Evolutionary conservation across 495 filamentous ascomycete species (phyloP), one percentile per base, ranked within the genome.

Genomic region (Penicillium roqueforti): DNA sequence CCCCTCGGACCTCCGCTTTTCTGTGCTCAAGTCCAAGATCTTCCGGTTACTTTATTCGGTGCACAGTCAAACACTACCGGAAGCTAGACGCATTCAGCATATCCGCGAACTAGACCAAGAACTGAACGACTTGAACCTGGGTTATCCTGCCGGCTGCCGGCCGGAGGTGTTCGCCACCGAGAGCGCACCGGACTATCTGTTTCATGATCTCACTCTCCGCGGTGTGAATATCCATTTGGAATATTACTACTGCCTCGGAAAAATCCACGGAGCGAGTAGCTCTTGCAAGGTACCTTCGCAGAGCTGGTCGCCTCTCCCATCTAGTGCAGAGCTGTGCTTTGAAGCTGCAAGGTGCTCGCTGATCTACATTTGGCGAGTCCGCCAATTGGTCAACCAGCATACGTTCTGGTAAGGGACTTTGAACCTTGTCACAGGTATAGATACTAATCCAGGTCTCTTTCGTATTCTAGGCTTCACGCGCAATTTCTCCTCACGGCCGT

Each of bases 1-100:
- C 11, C 62, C 70, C 0, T 65, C 65, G 0, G 69, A 71, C 47
- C 51, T 69, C 11, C 66, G 64, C 4, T 53, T 71, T 4, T 32
- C 47, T 11, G 3, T 71, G 6, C 55, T 71, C n/a, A 66, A 69
- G 54, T 61, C 66, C 11, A 66, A 63, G 29, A 61, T 69, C n/a
- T 63, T 65, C 28, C 42, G 40, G 0, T 46, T 60, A 0, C 62
- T 71, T 0, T 66, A 69, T 44, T 69, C 64, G 2, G 40, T 40
- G 7, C 28, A 59, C 3, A 54, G 50, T 19, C 47, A 32, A 9
- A 18, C 31, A 3, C 55, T 57, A 6, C 56, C 62, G 1, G 61
- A 66, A 40, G 59, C 65, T 10, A 39, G 54, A 18, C 44, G 57
- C 8, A 53, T 71, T 6, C 58, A 66, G 26, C 47, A 56, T 26